Conservation (phyloP, 345 rosid genomes). For the Fremontodendron californicum region DNA sequence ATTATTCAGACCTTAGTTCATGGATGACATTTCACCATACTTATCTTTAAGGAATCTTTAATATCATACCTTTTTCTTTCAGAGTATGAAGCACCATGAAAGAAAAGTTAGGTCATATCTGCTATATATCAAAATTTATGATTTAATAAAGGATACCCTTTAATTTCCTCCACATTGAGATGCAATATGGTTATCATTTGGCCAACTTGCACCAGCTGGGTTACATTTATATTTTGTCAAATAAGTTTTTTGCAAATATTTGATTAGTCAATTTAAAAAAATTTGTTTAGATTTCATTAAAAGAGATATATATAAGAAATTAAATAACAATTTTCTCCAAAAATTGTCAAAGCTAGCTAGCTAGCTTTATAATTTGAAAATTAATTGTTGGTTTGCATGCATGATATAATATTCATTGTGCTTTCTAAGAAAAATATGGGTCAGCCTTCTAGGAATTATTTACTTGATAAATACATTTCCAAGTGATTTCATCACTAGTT, state of each 20-base stretch:
- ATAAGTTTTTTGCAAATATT: slow-evolving; percentile 3
- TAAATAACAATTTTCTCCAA: neutral
- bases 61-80: neutral
- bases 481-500: too few species aligned
- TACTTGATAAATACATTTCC: too few species aligned
- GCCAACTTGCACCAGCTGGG: too few species aligned
- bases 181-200: too few species aligned
- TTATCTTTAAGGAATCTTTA: slow-evolving; percentile 32
- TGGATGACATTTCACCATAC: slow-evolving; percentile 25
- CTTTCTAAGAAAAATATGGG: neutral
- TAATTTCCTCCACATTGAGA: neutral
- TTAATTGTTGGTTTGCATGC: neutral
- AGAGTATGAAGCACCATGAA: neutral
- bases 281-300: slow-evolving; percentile 19
- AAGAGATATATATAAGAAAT: neutral
- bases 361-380: neutral
- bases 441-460: neutral
- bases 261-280: slow-evolving; percentile 15
- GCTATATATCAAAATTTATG: slow-evolving; percentile 11
- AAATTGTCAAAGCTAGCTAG: neutral
- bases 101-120: slow-evolving; percentile 16
- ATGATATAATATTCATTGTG: neutral
- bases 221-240: slow-evolving; percentile 17
- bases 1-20: slow-evolving; percentile 19
- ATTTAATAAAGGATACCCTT: neutral